These are phyloP conservation scores for Salix viminalis DNA, from an alignment of 345 rosid genomes.

Conservation along the genomic window DNA sequence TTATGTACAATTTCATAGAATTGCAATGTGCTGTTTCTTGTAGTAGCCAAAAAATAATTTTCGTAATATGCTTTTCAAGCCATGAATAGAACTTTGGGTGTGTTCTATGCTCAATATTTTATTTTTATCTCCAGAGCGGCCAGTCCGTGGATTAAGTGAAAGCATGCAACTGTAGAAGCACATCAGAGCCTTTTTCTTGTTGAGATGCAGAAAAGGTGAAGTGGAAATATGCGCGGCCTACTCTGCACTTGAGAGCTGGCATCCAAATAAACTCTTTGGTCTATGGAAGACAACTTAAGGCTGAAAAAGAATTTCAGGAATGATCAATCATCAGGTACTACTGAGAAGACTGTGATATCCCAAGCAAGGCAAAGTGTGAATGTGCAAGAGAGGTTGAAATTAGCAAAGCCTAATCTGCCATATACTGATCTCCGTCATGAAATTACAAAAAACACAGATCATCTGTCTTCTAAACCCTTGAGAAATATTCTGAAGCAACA, in stretches of 20 bases:
- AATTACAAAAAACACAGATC: constrained; percentile 38
- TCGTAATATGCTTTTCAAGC: neutral
- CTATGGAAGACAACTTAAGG: constrained; percentile 43
- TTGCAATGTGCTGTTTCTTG: neutral
- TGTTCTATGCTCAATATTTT: neutral
- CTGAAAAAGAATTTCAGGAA: constrained; percentile 28
- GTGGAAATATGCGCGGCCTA: neutral
- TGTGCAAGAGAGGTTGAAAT: constrained; percentile 37
- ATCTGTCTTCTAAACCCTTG: constrained; percentile 30
- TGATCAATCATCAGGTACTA: constrained; percentile 26
- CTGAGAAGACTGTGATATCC: constrained; percentile 24
- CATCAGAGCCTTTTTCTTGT: neutral
- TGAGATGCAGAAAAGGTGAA: neutral
- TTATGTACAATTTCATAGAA: neutral
- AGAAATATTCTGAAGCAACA: constrained; percentile 25
- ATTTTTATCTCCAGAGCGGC: constrained; percentile 10
- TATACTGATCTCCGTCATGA: constrained; percentile 47
- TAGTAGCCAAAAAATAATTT: neutral
- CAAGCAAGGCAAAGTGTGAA: constrained; percentile 26
- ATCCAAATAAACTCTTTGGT: constrained; percentile 7
- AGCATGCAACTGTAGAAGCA: constrained; percentile 11
- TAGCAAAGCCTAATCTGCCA: constrained; percentile 38
- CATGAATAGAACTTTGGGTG: neutral
- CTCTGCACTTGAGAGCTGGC: constrained; percentile 9
- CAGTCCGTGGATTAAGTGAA: constrained; percentile 9